Percentiles rank a stretch among this genome's conserved stretches.
Conservation (phyloP, 768 basidiomycete genomes). For the Suillus americanus region DNA sequence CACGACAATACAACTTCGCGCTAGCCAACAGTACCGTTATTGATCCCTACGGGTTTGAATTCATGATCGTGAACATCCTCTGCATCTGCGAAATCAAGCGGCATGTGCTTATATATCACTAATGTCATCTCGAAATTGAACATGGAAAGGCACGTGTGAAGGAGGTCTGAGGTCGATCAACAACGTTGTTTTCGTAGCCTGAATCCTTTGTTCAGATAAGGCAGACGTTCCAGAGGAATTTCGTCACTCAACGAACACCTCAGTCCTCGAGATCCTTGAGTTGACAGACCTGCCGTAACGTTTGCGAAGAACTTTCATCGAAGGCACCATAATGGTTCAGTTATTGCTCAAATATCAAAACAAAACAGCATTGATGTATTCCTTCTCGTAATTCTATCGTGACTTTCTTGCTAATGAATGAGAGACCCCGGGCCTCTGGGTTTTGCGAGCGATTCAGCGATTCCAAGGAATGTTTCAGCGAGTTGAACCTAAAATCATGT, state of each 20-base stretch:
- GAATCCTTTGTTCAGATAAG: background rate
- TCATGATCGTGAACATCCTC: background rate
- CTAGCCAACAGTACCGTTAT: background rate
- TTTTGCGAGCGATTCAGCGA: conserved; percentile 57
- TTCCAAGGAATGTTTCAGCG: conserved; percentile 56
- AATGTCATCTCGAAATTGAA: background rate
- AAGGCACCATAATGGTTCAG: background rate
- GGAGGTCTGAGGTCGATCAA: background rate
- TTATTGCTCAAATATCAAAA: background rate
- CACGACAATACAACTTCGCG: background rate
- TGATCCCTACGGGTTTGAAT: background rate
- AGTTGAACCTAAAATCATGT: conserved; percentile 42
- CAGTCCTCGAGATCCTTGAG: background rate
- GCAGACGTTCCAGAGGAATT: background rate
- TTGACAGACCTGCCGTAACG: background rate
- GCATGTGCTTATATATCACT: background rate
- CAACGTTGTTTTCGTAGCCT: background rate
- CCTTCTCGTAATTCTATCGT: background rate
- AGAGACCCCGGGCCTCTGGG: conserved; percentile 56
- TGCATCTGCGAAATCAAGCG: background rate
- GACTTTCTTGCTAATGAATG: conserved; percentile 16
- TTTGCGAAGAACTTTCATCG: background rate
- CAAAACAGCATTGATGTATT: background rate
- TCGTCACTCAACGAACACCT: background rate
- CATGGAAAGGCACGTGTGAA: background rate